Percentiles rank a stretch among this genome's conserved stretches.
Evolutionary conservation across 2,329 filamentous ascomycete species (phyloP).

Genomic region (Ceratocystis smalleyi): DNA sequence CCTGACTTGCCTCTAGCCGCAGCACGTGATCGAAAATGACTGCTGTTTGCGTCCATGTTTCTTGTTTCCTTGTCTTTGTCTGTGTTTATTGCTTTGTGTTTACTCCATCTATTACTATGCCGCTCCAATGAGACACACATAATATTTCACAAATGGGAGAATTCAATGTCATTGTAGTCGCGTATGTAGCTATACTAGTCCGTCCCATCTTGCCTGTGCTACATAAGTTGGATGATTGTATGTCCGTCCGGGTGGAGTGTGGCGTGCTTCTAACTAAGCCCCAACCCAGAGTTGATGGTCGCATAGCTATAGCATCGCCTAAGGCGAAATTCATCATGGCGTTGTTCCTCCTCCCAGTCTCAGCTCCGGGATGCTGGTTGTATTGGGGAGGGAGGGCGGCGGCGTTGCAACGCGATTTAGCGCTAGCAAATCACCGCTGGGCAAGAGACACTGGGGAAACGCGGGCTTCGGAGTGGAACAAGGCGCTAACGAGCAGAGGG

Average conservation of each 20-base stretch:
- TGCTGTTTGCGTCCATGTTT: neutral
- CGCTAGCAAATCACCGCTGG: neutral
- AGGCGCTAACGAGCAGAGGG: neutral
- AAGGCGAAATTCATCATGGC: too few relatives aligned
- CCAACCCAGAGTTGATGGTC: too few relatives aligned
- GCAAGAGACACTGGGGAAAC: neutral
- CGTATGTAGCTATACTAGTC: neutral
- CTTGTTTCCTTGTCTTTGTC: neutral
- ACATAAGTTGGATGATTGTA: too few relatives aligned
- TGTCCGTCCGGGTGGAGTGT: too few relatives aligned
- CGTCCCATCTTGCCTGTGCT: too few relatives aligned
- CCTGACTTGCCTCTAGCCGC: neutral
- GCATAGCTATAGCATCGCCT: too few relatives aligned
- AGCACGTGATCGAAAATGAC: neutral
- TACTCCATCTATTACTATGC: neutral
- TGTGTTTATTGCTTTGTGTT: neutral
- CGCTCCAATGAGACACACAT: neutral
- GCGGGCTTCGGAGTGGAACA: neutral
- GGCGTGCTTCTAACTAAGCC: too few relatives aligned
- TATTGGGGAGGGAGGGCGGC: too few relatives aligned
- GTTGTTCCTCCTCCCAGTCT: too few relatives aligned
- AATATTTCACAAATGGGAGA: neutral
- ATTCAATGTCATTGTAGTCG: neutral
- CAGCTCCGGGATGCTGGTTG: too few relatives aligned
- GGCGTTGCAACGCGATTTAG: neutral